Evolutionary conservation across 164 flowering plant species (phyloP).

Genomic region (Cinnamomum micranthum): DNA sequence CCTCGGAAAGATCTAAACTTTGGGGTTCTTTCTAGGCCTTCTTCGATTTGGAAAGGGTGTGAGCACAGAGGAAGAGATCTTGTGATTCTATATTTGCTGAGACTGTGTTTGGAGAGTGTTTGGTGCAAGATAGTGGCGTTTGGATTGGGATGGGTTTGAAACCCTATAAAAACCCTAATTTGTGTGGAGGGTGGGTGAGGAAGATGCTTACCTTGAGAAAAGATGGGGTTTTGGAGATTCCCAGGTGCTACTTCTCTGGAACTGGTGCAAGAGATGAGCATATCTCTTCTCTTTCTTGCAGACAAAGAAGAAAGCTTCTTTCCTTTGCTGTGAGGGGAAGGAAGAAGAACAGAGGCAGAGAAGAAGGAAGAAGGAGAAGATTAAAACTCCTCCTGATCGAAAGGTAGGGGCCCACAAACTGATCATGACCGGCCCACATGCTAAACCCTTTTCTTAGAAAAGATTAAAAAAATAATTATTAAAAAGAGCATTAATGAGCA

Average conservation of each 20-base stretch:
- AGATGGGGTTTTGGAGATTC: slow-evolving; percentile 14
- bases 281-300: slow-evolving; percentile 11
- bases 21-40: not conserved
- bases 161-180: slow-evolving; percentile 23
- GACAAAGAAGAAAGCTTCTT: not conserved
- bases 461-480: too few relatives aligned
- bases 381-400: too few relatives aligned
- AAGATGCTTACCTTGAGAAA: slow-evolving; percentile 27
- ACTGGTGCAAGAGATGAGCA: slow-evolving; percentile 6
- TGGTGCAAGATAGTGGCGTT: not conserved
- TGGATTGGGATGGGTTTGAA: slow-evolving; percentile 4
- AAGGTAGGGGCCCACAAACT: too few relatives aligned
- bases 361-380: too few relatives aligned
- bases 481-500: too few relatives aligned
- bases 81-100: not conserved
- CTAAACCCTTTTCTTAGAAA: too few relatives aligned
- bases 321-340: not conserved
- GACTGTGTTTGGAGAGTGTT: not conserved
- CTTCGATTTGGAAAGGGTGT: not conserved
- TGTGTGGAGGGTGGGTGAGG: slow-evolving; percentile 8
- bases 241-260: slow-evolving; percentile 17
- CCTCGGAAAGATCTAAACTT: slow-evolving; percentile 24
- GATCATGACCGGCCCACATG: too few relatives aligned
- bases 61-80: not conserved
- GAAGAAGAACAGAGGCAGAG: too few relatives aligned